Evolutionary conservation across 2,329 filamentous ascomycete genomes (phyloP).

Genomic region (Aureobasidium namibiae): DNA sequence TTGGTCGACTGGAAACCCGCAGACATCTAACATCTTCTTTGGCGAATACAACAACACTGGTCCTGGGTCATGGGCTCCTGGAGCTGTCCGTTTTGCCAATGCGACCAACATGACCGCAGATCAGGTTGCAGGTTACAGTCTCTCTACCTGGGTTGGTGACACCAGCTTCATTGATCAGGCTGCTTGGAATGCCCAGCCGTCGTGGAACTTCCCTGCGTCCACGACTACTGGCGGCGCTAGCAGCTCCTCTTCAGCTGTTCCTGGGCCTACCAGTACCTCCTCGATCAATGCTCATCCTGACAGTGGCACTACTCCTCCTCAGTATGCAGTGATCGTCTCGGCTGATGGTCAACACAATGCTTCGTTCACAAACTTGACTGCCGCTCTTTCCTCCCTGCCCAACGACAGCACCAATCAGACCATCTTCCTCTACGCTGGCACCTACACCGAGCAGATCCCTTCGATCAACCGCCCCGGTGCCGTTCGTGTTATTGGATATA

Average conservation of each 20-base stretch:
- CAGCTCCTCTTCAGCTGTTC: neutral
- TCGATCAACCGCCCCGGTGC: constrained; percentile 34
- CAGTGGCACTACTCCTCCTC: constrained; percentile 34
- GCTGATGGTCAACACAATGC: constrained; percentile 24
- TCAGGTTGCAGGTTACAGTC: constrained; percentile 29
- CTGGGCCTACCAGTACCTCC: constrained; percentile 20
- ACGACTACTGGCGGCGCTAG: constrained; percentile 13
- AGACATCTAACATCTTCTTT: constrained; percentile 46
- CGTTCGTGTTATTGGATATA: constrained; percentile 30
- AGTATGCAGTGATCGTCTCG: constrained; percentile 36
- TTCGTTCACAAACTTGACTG: constrained; percentile 28
- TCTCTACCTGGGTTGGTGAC: constrained; percentile 32
- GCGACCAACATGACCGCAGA: constrained; percentile 30
- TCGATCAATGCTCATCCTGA: constrained; percentile 31
- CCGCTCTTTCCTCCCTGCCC: constrained; percentile 30
- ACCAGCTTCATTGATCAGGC: constrained; percentile 36
- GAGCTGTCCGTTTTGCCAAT: constrained; percentile 42
- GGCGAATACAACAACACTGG: constrained; percentile 54
- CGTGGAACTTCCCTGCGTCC: constrained; percentile 23
- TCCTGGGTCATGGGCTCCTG: constrained; percentile 42
- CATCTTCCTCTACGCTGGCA: constrained; percentile 35
- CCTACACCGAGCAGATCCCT: constrained; percentile 35
- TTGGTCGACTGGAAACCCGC: constrained; percentile 42
- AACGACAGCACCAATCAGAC: constrained; percentile 27
- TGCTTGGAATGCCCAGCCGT: constrained; percentile 32